Percentiles rank a stretch among this genome's conserved stretches.
phyloP scores from a whole-genome alignment of 2,329 filamentous ascomycete genomes.

The Ceratocystis eucalypticola region DNA sequence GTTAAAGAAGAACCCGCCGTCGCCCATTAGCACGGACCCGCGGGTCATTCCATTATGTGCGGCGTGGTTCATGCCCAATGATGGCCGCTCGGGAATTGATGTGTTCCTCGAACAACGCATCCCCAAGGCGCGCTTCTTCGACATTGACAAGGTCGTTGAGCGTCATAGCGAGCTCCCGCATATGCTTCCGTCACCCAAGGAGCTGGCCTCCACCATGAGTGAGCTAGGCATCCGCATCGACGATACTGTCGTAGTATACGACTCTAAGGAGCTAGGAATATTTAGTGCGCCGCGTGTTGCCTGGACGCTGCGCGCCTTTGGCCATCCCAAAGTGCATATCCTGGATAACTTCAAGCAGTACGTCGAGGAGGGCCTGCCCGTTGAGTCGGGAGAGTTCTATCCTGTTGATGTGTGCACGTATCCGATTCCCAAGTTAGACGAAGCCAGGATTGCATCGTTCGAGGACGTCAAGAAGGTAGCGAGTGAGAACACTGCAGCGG shows the following conservation, averaged over 20 bases:
- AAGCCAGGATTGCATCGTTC: conserved; percentile 59
- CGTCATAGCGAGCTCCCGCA: conserved; percentile 81
- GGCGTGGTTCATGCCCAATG: conserved; percentile 93
- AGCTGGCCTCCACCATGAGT: conserved; percentile 80
- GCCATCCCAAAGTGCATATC: conserved; percentile 75
- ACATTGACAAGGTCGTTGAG: conserved; percentile 85
- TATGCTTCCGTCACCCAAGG: conserved; percentile 75
- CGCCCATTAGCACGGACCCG: conserved; percentile 66
- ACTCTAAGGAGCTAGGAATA: conserved; percentile 79
- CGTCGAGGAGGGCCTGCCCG: conserved; percentile 70
- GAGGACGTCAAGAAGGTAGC: conserved; percentile 71
- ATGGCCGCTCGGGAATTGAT: conserved; percentile 65
- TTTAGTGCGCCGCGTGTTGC: conserved; percentile 87
- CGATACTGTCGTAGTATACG: conserved; percentile 88
- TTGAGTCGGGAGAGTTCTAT: conserved; percentile 64
- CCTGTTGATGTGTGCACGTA: conserved; percentile 52
- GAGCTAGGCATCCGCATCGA: conserved; percentile 74
- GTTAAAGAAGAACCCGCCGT: conserved; percentile 67
- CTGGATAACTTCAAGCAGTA: conserved; percentile 95
- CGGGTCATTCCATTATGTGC: conserved; percentile 82
- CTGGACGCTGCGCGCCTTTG: conserved; percentile 86
- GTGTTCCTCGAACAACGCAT: conserved; percentile 74
- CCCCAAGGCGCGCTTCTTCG: conserved; percentile 85
- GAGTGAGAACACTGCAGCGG: conserved; percentile 65
- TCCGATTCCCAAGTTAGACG: conserved; percentile 47